Evolutionary conservation across 768 basidiomycete genomes (phyloP), one percentile per base, ranked within the genome.

Genomic region (Pleurotus pulmonarius): DNA sequence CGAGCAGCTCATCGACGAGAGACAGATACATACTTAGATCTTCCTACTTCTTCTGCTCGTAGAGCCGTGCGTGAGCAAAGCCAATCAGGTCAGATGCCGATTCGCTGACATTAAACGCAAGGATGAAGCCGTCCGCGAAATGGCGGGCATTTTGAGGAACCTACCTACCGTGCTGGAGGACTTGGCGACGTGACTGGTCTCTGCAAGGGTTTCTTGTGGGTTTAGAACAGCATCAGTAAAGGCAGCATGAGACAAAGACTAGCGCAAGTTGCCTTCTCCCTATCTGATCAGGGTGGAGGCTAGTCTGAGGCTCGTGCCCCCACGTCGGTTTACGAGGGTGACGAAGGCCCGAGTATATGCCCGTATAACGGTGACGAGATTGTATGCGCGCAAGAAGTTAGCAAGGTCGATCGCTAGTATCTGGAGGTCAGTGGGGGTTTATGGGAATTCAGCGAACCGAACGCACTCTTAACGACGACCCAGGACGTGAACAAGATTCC

Each of bases 51-150:
- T 46, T 48, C 16, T 56, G 45, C 26, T 46, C 55, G 26, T 56
- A 56, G 12, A 56, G 25, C 55, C n/a, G n/a, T 46, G n/a, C 26
- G 29, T 29, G 15, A 44, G 8, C n/a, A n/a, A 13, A 26, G n/a
- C 2, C 16, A 15, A 5, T 1, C 2, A 43, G 9, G 13, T 20
- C 20, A 20, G 20, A 20, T 18, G 22, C n/a, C 8, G 44, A 12
- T 29, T 15, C 9, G 16, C 55, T 46, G 13, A 56, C 45, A 9
- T 46, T 45, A 25, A 56, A 47, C 12, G 55, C 55, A 46, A 56
- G 43, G 26, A 56, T 56, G n/a, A 56, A 56, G n/a, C 34, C 55
- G 25, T 56, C 55, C 29, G 55, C 55, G 24, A 56, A 47, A 56
- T 48, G 24, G 55, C 44, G 5, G 47, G 12, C 26, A 56, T 38